phyloP scores from a whole-genome alignment of 108 stramenopile species.

The Cylindrotheca closterium region DNA sequence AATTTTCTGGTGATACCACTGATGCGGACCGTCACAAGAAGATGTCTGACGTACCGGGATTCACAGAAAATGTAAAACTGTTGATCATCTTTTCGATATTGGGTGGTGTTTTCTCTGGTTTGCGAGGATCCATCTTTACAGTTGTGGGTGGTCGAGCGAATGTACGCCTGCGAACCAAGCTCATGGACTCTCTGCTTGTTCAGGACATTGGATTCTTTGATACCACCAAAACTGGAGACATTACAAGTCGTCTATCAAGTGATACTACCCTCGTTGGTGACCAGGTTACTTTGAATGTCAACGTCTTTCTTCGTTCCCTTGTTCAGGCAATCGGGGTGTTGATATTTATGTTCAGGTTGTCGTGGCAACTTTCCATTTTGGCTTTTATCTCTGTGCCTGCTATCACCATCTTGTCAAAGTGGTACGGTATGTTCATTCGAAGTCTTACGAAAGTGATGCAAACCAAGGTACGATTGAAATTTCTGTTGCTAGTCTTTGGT shows the following conservation, averaged over 20 bases:
- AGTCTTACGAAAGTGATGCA: slow-evolving; percentile 77
- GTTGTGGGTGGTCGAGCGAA: slow-evolving; percentile 73
- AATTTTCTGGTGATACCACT: slow-evolving; percentile 18
- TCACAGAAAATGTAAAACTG: slow-evolving; percentile 43
- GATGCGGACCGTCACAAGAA: slow-evolving; percentile 26
- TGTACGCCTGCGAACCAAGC: slow-evolving; percentile 52
- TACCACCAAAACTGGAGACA: slow-evolving; percentile 75
- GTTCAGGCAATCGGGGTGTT: slow-evolving; percentile 80
- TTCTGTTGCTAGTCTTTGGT: neutral
- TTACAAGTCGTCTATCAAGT: slow-evolving; percentile 72
- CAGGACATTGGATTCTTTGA: slow-evolving; percentile 89
- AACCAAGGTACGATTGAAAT: slow-evolving; percentile 37
- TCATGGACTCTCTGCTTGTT: slow-evolving; percentile 70
- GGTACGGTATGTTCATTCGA: slow-evolving; percentile 75
- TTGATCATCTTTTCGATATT: slow-evolving; percentile 45
- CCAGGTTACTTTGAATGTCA: slow-evolving; percentile 84
- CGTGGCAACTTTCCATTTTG: slow-evolving; percentile 73
- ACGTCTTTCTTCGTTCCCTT: slow-evolving; percentile 69
- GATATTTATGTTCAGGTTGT: slow-evolving; percentile 76
- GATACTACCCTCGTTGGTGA: slow-evolving; percentile 85
- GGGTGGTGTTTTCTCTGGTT: slow-evolving; percentile 71
- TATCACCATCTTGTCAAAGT: slow-evolving; percentile 67
- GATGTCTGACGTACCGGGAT: slow-evolving; percentile 44
- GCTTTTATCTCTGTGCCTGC: slow-evolving; percentile 82
- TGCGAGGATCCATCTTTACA: slow-evolving; percentile 71